Conservation (phyloP, 2,329 filamentous ascomycete species). For the Diaporthe batatas region DNA sequence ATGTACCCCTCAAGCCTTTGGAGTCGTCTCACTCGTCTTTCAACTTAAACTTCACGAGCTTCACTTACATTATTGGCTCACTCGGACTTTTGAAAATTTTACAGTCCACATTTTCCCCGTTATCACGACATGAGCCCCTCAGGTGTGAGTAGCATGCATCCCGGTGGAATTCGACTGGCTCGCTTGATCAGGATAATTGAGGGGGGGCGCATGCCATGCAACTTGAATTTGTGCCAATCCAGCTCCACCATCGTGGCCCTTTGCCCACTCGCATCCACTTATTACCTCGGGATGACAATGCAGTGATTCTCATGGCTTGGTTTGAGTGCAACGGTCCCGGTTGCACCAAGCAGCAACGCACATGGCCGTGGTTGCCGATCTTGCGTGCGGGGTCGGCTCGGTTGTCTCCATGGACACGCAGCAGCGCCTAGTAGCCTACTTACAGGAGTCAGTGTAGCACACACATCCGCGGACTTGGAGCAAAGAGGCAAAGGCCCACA, state of each 20-base stretch:
- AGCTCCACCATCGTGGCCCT: background rate
- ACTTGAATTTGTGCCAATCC: background rate
- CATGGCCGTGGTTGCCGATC: conserved; percentile 29
- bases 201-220: background rate
- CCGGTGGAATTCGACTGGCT: background rate
- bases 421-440: background rate
- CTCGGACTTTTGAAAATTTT: background rate
- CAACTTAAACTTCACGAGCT: no score
- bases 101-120: background rate
- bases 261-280: background rate
- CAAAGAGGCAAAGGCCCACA: no score
- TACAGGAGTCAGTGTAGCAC: background rate
- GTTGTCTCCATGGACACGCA: background rate
- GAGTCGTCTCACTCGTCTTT: no score
- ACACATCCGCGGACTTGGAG: background rate
- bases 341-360: background rate
- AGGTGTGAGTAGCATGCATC: background rate
- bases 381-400: conserved; percentile 32
- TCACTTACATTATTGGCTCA: background rate
- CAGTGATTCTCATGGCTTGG: conserved; percentile 11
- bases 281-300: background rate
- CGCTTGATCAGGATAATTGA: background rate
- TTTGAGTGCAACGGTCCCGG: background rate
- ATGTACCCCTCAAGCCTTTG: no score
- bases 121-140: background rate